Base-by-base conservation (phyloP, 805 yeast genomes). In the Hanseniaspora lachancei region DNA sequence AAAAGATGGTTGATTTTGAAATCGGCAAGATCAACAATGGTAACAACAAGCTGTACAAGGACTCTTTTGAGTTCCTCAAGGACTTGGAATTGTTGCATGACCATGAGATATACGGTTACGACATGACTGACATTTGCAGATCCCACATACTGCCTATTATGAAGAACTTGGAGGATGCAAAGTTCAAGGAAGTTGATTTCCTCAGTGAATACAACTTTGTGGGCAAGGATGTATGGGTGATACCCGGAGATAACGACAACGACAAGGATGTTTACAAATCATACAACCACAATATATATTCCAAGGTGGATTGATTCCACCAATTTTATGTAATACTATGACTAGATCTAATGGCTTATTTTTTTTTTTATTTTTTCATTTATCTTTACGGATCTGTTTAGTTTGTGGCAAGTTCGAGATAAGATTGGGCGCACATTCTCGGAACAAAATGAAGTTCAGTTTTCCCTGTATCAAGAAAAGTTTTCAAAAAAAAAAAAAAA, bases 81-180 rank as follows among this genome's bases (percentile, higher is more conserved):
- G 34, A 38, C 7, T 16, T 46, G n/a, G 50, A 53, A 21, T 38
- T 23, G n/a, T 10, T 53, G 24, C 4, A 29, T 20, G 50, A 29
- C 0, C 15, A 46, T 24, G 35, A 27, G 10, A 46, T 53, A 4
- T 53, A 46, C 43, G 56, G 56, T 7, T 53, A 46, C 20, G 56
- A 53, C n/a, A 46, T 53, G 50, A 29, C 56, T 32, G 46, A 44
- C 2, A 39, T 53, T 1, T 53, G 56, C 12, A 47, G 56, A 34
- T 38, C 24, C 1, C 50, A 53, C 18, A 39, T 53, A 15, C 38
- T 53, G 10, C 40, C 34, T 12, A 29, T 41, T 6, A 46, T 53
- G n/a, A 34, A 53, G 21, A 21, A 21, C 29, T 15, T 53, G 23
- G 56, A 53, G 18, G 43, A 46, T 21, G 32, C 24, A 9, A 53